Evolutionary conservation across 75 land plant species (phyloP).

Genomic region (Isoetes taiwanensis): DNA sequence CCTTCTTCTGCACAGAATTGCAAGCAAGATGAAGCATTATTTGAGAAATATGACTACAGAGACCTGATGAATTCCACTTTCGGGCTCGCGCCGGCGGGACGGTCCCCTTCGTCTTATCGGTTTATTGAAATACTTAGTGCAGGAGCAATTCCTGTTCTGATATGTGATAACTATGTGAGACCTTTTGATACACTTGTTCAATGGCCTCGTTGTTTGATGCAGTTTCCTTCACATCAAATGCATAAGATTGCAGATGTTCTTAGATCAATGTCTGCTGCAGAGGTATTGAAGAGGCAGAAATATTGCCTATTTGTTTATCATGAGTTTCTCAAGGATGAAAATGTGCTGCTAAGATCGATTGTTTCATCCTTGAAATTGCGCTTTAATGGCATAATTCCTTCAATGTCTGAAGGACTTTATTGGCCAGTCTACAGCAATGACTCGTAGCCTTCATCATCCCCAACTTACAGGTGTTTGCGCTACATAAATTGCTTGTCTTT

Average conservation of each 20-base stretch:
- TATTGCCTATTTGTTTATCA: constrained; percentile 16
- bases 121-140: constrained; percentile 25
- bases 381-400: constrained; percentile 16
- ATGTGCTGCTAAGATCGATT: constrained; percentile 9
- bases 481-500: no score
- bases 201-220: constrained; percentile 21
- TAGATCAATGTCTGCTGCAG: constrained; percentile 14
- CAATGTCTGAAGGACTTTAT: no score
- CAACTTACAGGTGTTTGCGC: no score
- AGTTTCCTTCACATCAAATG: constrained; percentile 26
- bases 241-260: constrained; percentile 17
- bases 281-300: constrained; percentile 20
- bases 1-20: constrained; percentile 14
- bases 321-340: constrained; percentile 19
- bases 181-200: constrained; percentile 24
- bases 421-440: no score
- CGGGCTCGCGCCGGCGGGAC: constrained; percentile 22
- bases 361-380: constrained; percentile 8
- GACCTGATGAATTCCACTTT: constrained; percentile 32
- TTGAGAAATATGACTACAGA: background rate
- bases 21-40: constrained; percentile 16
- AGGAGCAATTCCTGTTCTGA: constrained; percentile 27
- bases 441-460: no score
- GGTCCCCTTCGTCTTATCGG: constrained; percentile 20
- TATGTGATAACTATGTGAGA: constrained; percentile 31